Conservation (phyloP, 2,329 filamentous ascomycete species). For the Ceratocystis smalleyi region DNA sequence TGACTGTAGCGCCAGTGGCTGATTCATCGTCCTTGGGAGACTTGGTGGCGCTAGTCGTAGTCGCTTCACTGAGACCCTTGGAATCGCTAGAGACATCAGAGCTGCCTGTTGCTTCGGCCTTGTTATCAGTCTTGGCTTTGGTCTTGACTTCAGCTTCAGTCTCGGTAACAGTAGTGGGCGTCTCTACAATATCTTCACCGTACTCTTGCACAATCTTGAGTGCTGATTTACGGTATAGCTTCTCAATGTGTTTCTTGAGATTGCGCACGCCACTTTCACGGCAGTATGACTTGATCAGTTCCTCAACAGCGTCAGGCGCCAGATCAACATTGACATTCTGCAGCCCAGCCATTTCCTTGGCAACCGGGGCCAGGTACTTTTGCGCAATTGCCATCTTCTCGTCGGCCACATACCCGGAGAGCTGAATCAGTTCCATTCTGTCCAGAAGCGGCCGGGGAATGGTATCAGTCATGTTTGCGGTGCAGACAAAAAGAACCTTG, state of each 20-base stretch:
- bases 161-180: constrained; percentile 28
- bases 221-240: constrained; percentile 93
- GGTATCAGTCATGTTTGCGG: constrained; percentile 96
- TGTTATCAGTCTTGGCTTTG: constrained; percentile 23
- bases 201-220: constrained; percentile 93
- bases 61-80: constrained; percentile 19
- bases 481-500: constrained; percentile 96
- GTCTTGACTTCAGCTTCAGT: constrained; percentile 26
- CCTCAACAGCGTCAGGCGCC: constrained; percentile 73
- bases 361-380: constrained; percentile 76
- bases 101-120: constrained; percentile 23
- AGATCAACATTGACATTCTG: constrained; percentile 84
- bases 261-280: constrained; percentile 94
- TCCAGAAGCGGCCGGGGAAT: constrained; percentile 88
- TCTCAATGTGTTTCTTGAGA: constrained; percentile 98
- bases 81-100: constrained; percentile 12
- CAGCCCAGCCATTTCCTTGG: constrained; percentile 84
- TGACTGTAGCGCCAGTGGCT: constrained; percentile 21
- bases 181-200: constrained; percentile 67
- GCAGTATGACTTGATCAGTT: constrained; percentile 97
- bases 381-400: constrained; percentile 99
- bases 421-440: constrained; percentile 92
- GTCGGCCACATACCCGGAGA: constrained; percentile 91
- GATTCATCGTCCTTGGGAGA: constrained; percentile 25
- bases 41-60: constrained; percentile 22